phyloP scores from a whole-genome alignment of 106 monocot genomes.

The Acanthochlamys bracteata region DNA sequence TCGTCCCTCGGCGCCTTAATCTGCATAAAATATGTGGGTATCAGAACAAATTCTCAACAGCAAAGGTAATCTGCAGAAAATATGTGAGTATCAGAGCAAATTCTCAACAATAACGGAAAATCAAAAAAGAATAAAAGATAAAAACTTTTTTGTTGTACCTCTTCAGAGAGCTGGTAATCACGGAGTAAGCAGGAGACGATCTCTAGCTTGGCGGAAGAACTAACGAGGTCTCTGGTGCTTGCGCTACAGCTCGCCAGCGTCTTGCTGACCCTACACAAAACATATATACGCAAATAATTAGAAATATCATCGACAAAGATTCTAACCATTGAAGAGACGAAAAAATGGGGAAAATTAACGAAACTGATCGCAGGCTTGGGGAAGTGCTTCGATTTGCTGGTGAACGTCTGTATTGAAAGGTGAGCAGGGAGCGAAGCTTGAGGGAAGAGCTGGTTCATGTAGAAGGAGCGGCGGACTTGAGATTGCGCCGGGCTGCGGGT shows the following conservation, averaged over 20 bases:
- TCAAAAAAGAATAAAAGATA: too few species aligned
- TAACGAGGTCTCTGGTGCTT: slow-evolving; percentile 88
- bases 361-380: slow-evolving; percentile 83
- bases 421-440: slow-evolving; percentile 85
- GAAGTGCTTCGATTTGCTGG: slow-evolving; percentile 60
- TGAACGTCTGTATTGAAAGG: slow-evolving; percentile 75
- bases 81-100: too few species aligned
- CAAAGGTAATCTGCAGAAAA: slow-evolving; percentile 44
- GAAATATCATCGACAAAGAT: too few species aligned
- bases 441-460: slow-evolving; percentile 89
- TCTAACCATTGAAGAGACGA: too few species aligned
- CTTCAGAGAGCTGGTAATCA: slow-evolving; percentile 92
- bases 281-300: background rate
- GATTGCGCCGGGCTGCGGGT: slow-evolving; percentile 69
- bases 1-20: slow-evolving; percentile 86
- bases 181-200: slow-evolving; percentile 92
- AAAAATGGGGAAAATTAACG: slow-evolving; percentile 1
- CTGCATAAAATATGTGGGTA: slow-evolving; percentile 21
- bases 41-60: too few species aligned
- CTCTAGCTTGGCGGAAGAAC: slow-evolving; percentile 82
- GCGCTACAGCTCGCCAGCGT: slow-evolving; percentile 65
- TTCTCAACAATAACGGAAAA: too few species aligned
- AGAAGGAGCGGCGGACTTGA: slow-evolving; percentile 81
- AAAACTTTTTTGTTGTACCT: slow-evolving; percentile 32
- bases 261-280: slow-evolving; percentile 53